phyloP scores from a whole-genome alignment of 129 eudicot species.

The Tagetes erecta region DNA sequence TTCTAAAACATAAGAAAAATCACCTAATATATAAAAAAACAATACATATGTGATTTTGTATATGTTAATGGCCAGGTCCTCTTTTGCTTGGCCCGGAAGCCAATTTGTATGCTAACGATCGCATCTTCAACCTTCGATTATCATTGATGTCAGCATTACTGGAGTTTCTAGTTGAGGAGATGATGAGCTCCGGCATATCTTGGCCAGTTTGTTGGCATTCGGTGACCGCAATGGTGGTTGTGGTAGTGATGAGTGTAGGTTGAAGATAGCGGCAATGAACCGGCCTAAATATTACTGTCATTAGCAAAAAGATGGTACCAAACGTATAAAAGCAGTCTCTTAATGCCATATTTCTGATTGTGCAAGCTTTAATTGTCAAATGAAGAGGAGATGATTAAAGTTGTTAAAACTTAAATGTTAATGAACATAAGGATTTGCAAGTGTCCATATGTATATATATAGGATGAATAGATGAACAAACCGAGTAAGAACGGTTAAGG shows the following conservation, averaged over 20 bases:
- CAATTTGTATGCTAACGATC: conserved; percentile 22
- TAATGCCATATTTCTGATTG: conserved; percentile 20
- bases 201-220: conserved; percentile 20
- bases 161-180: not conserved
- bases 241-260: not conserved
- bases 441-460: conserved; percentile 3
- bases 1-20: not conserved
- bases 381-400: not conserved
- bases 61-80: conserved; percentile 48
- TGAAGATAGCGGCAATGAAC: too few relatives aligned
- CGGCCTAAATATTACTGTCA: not conserved
- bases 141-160: not conserved
- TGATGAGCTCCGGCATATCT: not conserved
- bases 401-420: not conserved
- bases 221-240: not conserved
- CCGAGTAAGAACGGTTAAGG: conserved; percentile 34
- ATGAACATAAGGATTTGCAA: conserved; percentile 1
- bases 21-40: not conserved
- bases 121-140: conserved; percentile 7
- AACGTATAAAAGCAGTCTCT: conserved; percentile 11
- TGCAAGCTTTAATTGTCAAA: not conserved
- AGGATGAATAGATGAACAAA: not conserved
- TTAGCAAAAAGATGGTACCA: conserved; percentile 15
- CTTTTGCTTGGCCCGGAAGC: conserved; percentile 50
- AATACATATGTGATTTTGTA: not conserved